Conservation (phyloP, 352 stramenopile genomes). For the Phytophthora sojae region DNA sequence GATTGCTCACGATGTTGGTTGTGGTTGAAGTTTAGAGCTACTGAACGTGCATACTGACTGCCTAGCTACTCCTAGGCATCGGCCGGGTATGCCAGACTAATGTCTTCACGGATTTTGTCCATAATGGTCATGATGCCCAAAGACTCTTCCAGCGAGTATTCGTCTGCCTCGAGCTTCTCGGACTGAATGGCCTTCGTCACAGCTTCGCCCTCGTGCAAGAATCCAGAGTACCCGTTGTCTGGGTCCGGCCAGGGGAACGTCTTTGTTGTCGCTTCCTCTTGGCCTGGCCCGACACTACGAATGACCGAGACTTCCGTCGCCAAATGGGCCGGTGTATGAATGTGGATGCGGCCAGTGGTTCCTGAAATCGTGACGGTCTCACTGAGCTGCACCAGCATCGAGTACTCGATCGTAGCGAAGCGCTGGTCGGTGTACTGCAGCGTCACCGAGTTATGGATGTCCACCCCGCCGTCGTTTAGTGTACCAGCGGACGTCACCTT, state of each 20-base stretch:
- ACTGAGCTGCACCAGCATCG: conserved; percentile 62
- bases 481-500: conserved; percentile 57
- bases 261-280: conserved; percentile 43
- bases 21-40: conserved; percentile 29
- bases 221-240: conserved; percentile 41
- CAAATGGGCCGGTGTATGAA: conserved; percentile 57
- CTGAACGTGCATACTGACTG: conserved; percentile 7
- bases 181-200: conserved; percentile 67
- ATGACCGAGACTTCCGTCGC: conserved; percentile 58
- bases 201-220: conserved; percentile 83
- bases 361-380: conserved; percentile 81
- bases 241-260: conserved; percentile 55
- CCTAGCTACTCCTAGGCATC: conserved; percentile 8
- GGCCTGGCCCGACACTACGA: conserved; percentile 25
- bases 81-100: conserved; percentile 53
- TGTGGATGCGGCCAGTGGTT: conserved; percentile 64
- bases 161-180: conserved; percentile 45
- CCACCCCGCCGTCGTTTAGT: conserved; percentile 62
- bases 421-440: conserved; percentile 58
- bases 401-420: conserved; percentile 71
- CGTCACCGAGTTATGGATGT: conserved; percentile 65
- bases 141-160: conserved; percentile 67
- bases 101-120: conserved; percentile 67
- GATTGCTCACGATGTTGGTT: conserved; percentile 11
- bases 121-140: conserved; percentile 68